Percentiles rank a stretch among this genome's conserved stretches.
Conservation (phyloP, 768 basidiomycete genomes). For the Epithele typhae region DNA sequence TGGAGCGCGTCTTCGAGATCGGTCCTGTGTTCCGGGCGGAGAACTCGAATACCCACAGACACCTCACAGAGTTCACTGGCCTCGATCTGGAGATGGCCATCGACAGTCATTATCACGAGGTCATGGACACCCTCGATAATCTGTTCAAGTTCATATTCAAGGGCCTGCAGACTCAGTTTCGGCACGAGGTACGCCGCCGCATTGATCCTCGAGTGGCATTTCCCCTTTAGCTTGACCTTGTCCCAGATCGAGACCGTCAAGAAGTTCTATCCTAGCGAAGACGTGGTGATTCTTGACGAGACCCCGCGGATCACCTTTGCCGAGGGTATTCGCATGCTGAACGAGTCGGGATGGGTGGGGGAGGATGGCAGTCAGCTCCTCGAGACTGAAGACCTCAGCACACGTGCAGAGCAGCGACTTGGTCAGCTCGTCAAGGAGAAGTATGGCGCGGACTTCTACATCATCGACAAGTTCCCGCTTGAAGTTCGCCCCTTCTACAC, state of each 20-base stretch:
- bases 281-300: conserved; percentile 51
- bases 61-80: conserved; percentile 97
- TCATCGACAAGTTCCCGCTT: conserved; percentile 94
- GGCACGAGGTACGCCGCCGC: conserved; percentile 60
- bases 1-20: conserved; percentile 97
- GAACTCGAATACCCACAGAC: conserved; percentile 95
- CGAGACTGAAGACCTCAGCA: conserved; percentile 65
- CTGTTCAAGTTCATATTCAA: conserved; percentile 85
- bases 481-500: conserved; percentile 97
- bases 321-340: conserved; percentile 50
- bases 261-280: conserved; percentile 49
- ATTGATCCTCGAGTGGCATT: not conserved
- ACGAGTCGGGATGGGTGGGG: conserved; percentile 38
- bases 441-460: conserved; percentile 97
- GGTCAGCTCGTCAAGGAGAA: conserved; percentile 90
- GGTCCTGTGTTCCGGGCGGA: conserved; percentile 97
- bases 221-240: not conserved
- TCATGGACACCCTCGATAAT: conserved; percentile 84
- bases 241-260: conserved; percentile 34
- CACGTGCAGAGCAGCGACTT: conserved; percentile 89
- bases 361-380: conserved; percentile 28
- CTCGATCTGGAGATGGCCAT: conserved; percentile 99
- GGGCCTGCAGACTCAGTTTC: conserved; percentile 70
- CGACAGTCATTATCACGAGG: conserved; percentile 98
- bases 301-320: conserved; percentile 46